Evolutionary conservation across 1,284 basidiomycete species (phyloP).

Genomic region (Sporisorium graminicola): DNA sequence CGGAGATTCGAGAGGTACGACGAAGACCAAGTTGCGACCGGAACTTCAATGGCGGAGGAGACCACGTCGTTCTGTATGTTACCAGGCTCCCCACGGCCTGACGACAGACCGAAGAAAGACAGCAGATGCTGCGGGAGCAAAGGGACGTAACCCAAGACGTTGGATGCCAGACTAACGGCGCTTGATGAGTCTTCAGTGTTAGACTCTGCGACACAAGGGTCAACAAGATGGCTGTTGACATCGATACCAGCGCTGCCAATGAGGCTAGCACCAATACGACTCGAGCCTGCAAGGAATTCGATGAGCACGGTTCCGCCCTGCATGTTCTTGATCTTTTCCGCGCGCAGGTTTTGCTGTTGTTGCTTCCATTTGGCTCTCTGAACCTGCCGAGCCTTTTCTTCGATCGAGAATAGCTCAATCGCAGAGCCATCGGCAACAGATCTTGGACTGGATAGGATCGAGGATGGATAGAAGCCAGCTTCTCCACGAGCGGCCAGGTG

Average conservation of each 20-base stretch:
- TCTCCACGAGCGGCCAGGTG: conserved; percentile 48
- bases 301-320: conserved; percentile 60
- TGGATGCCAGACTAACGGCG: not conserved
- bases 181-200: not conserved
- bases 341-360: conserved; percentile 17
- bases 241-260: conserved; percentile 35
- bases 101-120: conserved; percentile 37
- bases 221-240: not conserved
- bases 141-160: conserved; percentile 42
- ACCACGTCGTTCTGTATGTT: not conserved
- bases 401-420: conserved; percentile 30
- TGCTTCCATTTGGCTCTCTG: conserved; percentile 11
- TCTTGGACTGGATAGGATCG: conserved; percentile 20
- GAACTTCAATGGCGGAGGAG: not conserved
- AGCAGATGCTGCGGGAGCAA: conserved; percentile 53
- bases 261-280: conserved; percentile 50
- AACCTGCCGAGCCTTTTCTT: conserved; percentile 17
- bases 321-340: conserved; percentile 30
- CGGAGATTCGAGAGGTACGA: conserved; percentile 16
- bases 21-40: not conserved
- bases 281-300: conserved; percentile 55
- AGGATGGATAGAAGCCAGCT: conserved; percentile 20
- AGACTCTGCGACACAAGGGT: not conserved
- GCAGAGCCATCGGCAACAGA: conserved; percentile 28
- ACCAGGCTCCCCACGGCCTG: not conserved